These are phyloP conservation scores for Chimonanthus salicifolius DNA, from an alignment of 164 flowering plant species.

Conservation along the genomic window DNA sequence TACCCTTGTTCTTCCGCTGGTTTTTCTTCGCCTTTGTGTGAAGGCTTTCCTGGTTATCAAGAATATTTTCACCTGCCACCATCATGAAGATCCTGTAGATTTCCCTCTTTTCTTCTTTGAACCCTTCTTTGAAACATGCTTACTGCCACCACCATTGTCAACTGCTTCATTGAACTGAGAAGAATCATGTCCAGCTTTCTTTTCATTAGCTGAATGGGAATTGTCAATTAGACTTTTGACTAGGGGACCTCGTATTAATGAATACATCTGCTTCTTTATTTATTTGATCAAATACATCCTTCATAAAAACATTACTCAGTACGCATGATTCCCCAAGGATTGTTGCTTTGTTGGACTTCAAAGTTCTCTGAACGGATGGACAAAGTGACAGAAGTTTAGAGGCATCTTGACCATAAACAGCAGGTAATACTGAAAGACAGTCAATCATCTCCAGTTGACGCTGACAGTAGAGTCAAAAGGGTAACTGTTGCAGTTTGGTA, in stretches of 20 bases:
- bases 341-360: slow-evolving; percentile 66
- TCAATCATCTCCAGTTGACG: slow-evolving; percentile 74
- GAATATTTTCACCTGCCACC: slow-evolving; percentile 37
- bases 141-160: slow-evolving; percentile 33
- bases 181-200: slow-evolving; percentile 39
- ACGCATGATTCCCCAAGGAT: slow-evolving; percentile 71
- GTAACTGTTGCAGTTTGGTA: slow-evolving; percentile 84
- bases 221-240: slow-evolving; percentile 29
- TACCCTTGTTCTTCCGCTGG: slow-evolving; percentile 64
- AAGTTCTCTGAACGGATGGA: slow-evolving; percentile 63
- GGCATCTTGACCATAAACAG: slow-evolving; percentile 84
- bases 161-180: slow-evolving; percentile 36
- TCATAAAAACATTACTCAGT: slow-evolving; percentile 64
- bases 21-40: slow-evolving; percentile 69
- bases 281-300: slow-evolving; percentile 61
- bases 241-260: slow-evolving; percentile 28
- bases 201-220: slow-evolving; percentile 26
- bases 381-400: slow-evolving; percentile 65
- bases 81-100: slow-evolving; percentile 36
- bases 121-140: slow-evolving; percentile 52
- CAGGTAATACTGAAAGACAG: slow-evolving; percentile 73
- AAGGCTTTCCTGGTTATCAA: slow-evolving; percentile 41
- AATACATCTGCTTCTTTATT: slow-evolving; percentile 59
- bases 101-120: slow-evolving; percentile 84
- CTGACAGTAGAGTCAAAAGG: slow-evolving; percentile 63